phyloP scores from a whole-genome alignment of 768 basidiomycete genomes.

The Macrolepiota fuliginosa region DNA sequence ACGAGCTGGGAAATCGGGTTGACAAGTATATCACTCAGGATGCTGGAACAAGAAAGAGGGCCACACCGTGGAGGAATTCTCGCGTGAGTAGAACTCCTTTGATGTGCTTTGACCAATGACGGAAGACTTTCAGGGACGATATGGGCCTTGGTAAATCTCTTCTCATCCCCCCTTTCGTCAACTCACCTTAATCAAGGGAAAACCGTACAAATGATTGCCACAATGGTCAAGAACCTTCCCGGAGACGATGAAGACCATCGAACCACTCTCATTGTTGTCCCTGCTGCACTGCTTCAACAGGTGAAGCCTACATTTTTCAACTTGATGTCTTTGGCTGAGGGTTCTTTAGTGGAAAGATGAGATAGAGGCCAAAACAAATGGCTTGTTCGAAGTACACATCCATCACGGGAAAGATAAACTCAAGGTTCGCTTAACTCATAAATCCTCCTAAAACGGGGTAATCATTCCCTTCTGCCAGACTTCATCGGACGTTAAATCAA shows the following conservation, averaged over 20 bases:
- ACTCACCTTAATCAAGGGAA: slow-evolving; percentile 39
- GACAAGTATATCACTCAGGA: slow-evolving; percentile 34
- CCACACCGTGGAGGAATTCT: slow-evolving; percentile 60
- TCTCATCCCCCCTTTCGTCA: not conserved
- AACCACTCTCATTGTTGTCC: slow-evolving; percentile 73
- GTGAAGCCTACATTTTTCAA: slow-evolving; percentile 26
- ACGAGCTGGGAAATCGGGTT: not conserved
- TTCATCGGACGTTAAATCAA: slow-evolving; percentile 44
- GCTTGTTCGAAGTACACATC: slow-evolving; percentile 58
- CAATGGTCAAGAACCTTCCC: slow-evolving; percentile 68
- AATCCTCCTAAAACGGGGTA: not conserved
- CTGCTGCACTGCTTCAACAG: slow-evolving; percentile 72
- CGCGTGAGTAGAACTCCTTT: slow-evolving; percentile 37
- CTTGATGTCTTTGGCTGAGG: not conserved
- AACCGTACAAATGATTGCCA: slow-evolving; percentile 80
- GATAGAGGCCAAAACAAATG: slow-evolving; percentile 65
- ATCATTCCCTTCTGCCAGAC: slow-evolving; percentile 25
- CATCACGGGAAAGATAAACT: slow-evolving; percentile 74
- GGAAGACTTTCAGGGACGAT: slow-evolving; percentile 47
- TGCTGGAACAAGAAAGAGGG: slow-evolving; percentile 61
- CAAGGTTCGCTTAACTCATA: slow-evolving; percentile 30
- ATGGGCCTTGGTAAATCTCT: slow-evolving; percentile 56
- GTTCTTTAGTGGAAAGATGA: slow-evolving; percentile 66
- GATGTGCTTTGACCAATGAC: not conserved
- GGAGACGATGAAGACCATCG: slow-evolving; percentile 38